These are phyloP conservation scores for Microdochium paspali DNA, from an alignment of 2,329 filamentous ascomycete genomes.

Conservation along the genomic window DNA sequence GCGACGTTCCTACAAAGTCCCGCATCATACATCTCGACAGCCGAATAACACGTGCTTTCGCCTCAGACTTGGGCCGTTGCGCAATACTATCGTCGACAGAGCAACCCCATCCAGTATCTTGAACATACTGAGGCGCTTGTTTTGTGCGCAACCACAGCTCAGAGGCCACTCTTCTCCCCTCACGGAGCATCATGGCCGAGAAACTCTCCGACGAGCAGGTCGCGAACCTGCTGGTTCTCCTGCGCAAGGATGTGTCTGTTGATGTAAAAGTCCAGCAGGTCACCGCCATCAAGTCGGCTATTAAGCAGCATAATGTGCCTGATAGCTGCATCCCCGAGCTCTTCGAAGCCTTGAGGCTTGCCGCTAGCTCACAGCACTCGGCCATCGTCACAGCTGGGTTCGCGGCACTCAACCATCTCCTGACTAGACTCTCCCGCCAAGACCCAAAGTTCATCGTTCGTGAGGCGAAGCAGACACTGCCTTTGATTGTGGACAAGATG, in stretches of 20 bases:
- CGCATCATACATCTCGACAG: background rate
- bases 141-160: conserved; percentile 5
- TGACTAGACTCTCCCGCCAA: conserved; percentile 79
- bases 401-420: conserved; percentile 76
- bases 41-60: background rate
- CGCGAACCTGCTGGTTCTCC: conserved; percentile 38
- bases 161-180: conserved; percentile 14
- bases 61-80: background rate
- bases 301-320: conserved; percentile 87
- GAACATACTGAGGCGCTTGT: conserved; percentile 6
- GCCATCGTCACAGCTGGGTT: conserved; percentile 75
- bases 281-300: conserved; percentile 70
- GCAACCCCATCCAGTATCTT: no score
- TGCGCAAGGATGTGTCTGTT: conserved; percentile 54
- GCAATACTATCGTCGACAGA: no score
- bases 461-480: conserved; percentile 61
- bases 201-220: conserved; percentile 51
- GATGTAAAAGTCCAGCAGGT: conserved; percentile 65
- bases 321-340: conserved; percentile 61
- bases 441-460: conserved; percentile 65
- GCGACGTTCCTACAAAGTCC: background rate
- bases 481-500: conserved; percentile 72
- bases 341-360: conserved; percentile 72
- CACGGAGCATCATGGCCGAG: conserved; percentile 35
- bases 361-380: conserved; percentile 67